Evolutionary conservation across 2,329 filamentous ascomycete genomes (phyloP), one percentile per base, ranked within the genome.

Genomic region (Neocucurbitaria cava): DNA sequence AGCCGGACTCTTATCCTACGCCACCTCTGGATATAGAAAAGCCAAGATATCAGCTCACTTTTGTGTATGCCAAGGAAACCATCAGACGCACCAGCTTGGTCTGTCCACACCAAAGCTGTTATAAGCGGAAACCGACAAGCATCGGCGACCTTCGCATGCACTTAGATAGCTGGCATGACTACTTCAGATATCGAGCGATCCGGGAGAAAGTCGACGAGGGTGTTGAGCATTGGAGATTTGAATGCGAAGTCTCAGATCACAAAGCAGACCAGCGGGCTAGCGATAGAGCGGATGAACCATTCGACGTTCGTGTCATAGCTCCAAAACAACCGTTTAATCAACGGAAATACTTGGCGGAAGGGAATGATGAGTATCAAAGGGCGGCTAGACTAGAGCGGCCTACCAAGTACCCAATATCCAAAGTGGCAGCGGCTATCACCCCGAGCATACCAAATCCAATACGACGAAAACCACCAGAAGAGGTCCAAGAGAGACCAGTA

Each of bases 281-380:
- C 31, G 61, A 67, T 35, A 46, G 57, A 7, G 64, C 64, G 0
- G 54, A 65, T 6, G 69, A 72, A 39, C 64, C 66, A 0, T 58
- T 56, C 36, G 69, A 73, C 15, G 63, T 71, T 54, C 59, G 33
- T 9, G 74, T 75, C 63, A 48, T 76, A 31, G 68, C 71, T 20
- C 76, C 77, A 20, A 21, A 51, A 1, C 47, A 58, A 7, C 68
- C 72, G 0, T 79, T 80, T 52, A 70, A 79, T 51, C 56, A 71
- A 41, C 41, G 53, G 15, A 58, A 61, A 18, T 77, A 75, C 54
- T 51, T 78, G 5, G 46, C 58, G 11, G 74, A 73, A 20, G 73
- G 77, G 11, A 63, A 75, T 8, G 64, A 61, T 3, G 72, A 69
- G 36, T 69, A 44, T 52, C 58, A 62, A 30, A 48, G 46, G 35